Percentiles rank a stretch among this genome's conserved stretches.
These are phyloP conservation scores for Raffaelea ambrosiae DNA, from an alignment of 2,329 filamentous ascomycete genomes.

Conservation along the genomic window DNA sequence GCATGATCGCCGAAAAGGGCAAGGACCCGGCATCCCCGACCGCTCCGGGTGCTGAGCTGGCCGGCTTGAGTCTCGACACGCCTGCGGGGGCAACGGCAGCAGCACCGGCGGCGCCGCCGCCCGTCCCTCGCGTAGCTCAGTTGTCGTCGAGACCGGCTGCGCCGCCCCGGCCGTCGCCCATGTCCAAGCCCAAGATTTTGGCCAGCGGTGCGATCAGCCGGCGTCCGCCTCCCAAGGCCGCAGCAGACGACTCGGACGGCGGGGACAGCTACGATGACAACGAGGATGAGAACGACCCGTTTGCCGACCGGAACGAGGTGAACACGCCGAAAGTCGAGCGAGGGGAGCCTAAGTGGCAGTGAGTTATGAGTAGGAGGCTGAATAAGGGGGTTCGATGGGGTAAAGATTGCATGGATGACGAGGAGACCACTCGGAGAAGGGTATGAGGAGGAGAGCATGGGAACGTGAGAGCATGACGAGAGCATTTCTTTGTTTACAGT, in stretches of 20 bases:
- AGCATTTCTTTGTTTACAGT: too few species aligned
- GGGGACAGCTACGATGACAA: slow-evolving; percentile 54
- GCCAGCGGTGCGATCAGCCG: slow-evolving; percentile 26
- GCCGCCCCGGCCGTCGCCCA: slow-evolving; percentile 37
- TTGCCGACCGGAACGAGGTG: slow-evolving; percentile 73
- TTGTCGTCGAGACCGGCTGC: slow-evolving; percentile 25
- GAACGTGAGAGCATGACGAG: too few species aligned
- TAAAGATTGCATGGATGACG: too few species aligned
- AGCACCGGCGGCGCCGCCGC: slow-evolving; percentile 22
- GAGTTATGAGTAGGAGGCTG: too few species aligned
- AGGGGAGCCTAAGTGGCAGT: slow-evolving; percentile 24
- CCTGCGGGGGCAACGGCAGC: slow-evolving; percentile 19
- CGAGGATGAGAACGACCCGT: slow-evolving; percentile 79
- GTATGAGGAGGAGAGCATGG: too few species aligned
- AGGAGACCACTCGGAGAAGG: too few species aligned
- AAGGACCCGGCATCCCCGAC: slow-evolving; percentile 37
- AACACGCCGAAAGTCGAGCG: slow-evolving; percentile 29
- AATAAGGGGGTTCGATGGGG: too few species aligned
- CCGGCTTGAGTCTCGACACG: slow-evolving; percentile 30
- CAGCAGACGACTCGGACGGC: slow-evolving; percentile 36
- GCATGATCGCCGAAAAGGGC: slow-evolving; percentile 46
- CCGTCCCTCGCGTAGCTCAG: background rate
- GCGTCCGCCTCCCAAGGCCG: slow-evolving; percentile 24
- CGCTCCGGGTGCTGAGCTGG: slow-evolving; percentile 30
- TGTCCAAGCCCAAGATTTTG: slow-evolving; percentile 30